phyloP scores from a whole-genome alignment of 306 rosid genomes.

The Aeschynomene evenia region DNA sequence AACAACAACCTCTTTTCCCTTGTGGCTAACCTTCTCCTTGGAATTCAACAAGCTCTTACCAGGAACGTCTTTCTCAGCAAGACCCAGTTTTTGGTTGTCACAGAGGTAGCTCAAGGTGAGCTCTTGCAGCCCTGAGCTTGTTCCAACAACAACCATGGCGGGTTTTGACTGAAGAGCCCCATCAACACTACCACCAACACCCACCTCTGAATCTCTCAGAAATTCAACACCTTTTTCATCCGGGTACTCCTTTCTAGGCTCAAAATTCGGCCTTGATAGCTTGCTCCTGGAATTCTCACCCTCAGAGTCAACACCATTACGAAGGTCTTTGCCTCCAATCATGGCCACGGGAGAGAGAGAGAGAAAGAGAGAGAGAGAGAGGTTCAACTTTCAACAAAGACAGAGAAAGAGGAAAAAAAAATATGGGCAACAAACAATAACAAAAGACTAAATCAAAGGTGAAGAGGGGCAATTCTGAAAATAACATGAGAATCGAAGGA shows the following conservation, averaged over 20 bases:
- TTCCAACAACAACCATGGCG: constrained; percentile 26
- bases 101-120: constrained; percentile 88
- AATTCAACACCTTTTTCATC: constrained; percentile 50
- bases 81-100: constrained; percentile 53
- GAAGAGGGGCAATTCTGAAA: constrained; percentile 34
- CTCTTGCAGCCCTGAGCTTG: constrained; percentile 65
- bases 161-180: constrained; percentile 41
- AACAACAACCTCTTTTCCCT: constrained; percentile 61
- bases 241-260: constrained; percentile 35
- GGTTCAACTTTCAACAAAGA: background rate
- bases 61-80: constrained; percentile 47
- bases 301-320: constrained; percentile 46
- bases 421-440: background rate
- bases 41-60: constrained; percentile 53
- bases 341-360: constrained; percentile 34
- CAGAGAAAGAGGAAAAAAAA: constrained; percentile 1
- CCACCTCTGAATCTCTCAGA: constrained; percentile 41
- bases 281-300: constrained; percentile 84
- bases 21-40: constrained; percentile 48
- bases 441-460: background rate
- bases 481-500: constrained; percentile 28
- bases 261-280: constrained; percentile 54
- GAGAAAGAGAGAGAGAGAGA: background rate
- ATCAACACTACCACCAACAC: constrained; percentile 14
- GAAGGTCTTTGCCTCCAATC: constrained; percentile 62